Evolutionary conservation across 768 basidiomycete species (phyloP).

Genomic region (Tulasnella sp.): DNA sequence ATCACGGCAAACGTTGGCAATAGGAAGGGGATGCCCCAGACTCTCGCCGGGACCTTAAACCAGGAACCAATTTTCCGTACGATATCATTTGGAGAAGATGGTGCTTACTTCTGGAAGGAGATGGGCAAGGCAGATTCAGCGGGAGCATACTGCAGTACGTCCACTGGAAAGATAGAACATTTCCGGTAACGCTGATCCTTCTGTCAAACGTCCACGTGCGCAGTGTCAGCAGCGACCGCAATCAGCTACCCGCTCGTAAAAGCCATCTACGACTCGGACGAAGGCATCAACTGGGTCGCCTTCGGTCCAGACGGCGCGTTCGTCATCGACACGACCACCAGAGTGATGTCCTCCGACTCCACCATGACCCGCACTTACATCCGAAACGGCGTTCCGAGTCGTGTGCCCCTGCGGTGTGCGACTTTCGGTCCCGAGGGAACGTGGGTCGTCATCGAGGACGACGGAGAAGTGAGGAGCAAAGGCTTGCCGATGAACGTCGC

Average conservation of each 20-base stretch:
- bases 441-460: constrained; percentile 24
- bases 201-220: not conserved
- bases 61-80: constrained; percentile 2
- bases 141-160: constrained; percentile 17
- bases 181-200: not conserved
- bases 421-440: not conserved
- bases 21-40: constrained; percentile 5
- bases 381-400: not conserved
- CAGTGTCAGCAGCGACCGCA: constrained; percentile 12
- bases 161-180: not conserved
- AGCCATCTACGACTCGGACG: constrained; percentile 19
- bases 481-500: constrained; percentile 1
- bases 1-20: not conserved
- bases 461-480: not conserved
- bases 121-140: constrained; percentile 16
- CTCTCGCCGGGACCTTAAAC: not conserved
- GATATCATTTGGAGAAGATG: constrained; percentile 15
- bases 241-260: not conserved
- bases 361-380: constrained; percentile 11
- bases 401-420: constrained; percentile 7
- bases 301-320: constrained; percentile 24
- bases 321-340: constrained; percentile 17
- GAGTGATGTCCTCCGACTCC: not conserved
- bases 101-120: constrained; percentile 14
- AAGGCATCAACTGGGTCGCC: constrained; percentile 26